phyloP scores from a whole-genome alignment of 2,329 filamentous ascomycete genomes.

The Penicillium sp. region DNA sequence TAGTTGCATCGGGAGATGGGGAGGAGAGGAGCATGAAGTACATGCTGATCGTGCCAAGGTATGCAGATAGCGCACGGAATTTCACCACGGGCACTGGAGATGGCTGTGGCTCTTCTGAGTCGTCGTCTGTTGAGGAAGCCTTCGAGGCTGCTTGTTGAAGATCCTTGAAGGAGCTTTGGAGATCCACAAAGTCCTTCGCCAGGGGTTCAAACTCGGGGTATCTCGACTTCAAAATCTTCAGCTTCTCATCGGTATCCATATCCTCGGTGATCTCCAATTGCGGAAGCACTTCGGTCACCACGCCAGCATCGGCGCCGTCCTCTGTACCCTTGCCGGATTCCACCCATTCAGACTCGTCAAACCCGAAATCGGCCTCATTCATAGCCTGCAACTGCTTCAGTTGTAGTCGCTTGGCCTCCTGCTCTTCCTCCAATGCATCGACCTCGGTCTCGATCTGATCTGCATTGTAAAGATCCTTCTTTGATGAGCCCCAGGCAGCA shows the following conservation, averaged over 20 bases:
- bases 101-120: conserved; percentile 39
- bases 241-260: conserved; percentile 71
- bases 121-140: conserved; percentile 45
- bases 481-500: conserved; percentile 82
- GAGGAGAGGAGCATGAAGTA: conserved; percentile 95
- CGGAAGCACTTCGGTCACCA: conserved; percentile 83
- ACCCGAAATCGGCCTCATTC: conserved; percentile 87
- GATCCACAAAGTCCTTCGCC: conserved; percentile 71
- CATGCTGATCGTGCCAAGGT: conserved; percentile 81
- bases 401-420: conserved; percentile 81
- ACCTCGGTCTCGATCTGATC: conserved; percentile 70
- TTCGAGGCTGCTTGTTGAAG: conserved; percentile 59
- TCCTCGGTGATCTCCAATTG: conserved; percentile 77
- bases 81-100: conserved; percentile 64
- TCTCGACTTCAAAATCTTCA: conserved; percentile 71
- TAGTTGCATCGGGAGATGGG: conserved; percentile 60
- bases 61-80: conserved; percentile 77
- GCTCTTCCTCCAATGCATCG: conserved; percentile 85
- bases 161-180: conserved; percentile 62
- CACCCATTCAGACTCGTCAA: conserved; percentile 85
- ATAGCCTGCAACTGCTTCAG: conserved; percentile 87
- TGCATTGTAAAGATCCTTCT: conserved; percentile 88
- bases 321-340: conserved; percentile 50
- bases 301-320: conserved; percentile 51
- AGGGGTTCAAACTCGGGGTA: conserved; percentile 93